Evolutionary conservation across 495 filamentous ascomycete species (phyloP), one percentile per base, ranked within the genome.

Genomic region (Penicillium cosmopolitanum): DNA sequence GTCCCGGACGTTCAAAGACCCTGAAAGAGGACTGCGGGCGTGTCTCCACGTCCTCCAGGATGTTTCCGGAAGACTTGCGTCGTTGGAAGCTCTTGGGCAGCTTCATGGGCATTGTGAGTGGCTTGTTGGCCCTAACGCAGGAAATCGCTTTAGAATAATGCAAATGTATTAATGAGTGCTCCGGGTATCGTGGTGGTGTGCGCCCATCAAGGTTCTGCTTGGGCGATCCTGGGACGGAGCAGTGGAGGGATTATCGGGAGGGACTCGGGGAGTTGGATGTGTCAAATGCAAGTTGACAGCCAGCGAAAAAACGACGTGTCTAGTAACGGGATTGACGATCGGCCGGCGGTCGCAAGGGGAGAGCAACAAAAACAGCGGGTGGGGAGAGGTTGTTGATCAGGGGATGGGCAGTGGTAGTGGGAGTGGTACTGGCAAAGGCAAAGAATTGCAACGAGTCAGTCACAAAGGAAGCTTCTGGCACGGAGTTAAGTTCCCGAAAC

Each of bases 61-160:
- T 79, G 73, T 87, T 88, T 35, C 82, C 85, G 63, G 84, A 80
- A 64, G 87, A 90, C 75, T 89, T 90, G 58, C 87, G 83, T 65
- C 87, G 82, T 63, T 78, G 74, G 63, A 89, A 89, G 58, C 74
- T 71, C 68, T 86, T 89, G 53, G 84, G 84, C 55, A 89, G 77
- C 76, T 87, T 88, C 73, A 88, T 89, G 73, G 87, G 87, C 85
- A 89, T 89, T 51, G 62, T 58, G 58, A 31, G 34, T 19, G 42
- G 15, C 21, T 33, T 9, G 3, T 50, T 21, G 21, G 28, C 47
- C 28, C 28, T 33, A n/a, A 15, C 23, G n/a, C 6, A 38, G 36
- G 36, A 9, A 38, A 16, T 8, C 16, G 25, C 19, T 21, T 44
- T 21, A 38, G 31, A 40, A 52, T 18, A 34, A 16, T 3, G 1